These are phyloP conservation scores for Rhododendron molle DNA, from an alignment of 148 eudicot genomes.

Conservation along the genomic window DNA sequence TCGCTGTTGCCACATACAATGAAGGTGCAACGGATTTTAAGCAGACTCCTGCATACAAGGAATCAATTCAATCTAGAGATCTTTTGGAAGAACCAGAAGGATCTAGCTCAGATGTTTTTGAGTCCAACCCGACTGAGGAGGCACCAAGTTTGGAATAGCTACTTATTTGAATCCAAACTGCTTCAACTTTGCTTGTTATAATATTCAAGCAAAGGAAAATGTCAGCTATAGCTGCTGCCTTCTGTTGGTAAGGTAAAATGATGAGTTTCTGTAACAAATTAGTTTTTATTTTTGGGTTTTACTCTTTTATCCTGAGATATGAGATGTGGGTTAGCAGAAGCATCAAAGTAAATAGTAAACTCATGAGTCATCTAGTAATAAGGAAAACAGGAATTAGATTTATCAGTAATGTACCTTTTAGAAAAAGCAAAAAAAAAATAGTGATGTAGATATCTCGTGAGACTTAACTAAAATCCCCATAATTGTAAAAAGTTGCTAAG, in stretches of 20 bases:
- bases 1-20: conserved; percentile 90
- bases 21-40: conserved; percentile 98
- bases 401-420: background rate
- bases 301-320: background rate
- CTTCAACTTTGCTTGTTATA: background rate
- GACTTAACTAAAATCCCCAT: background rate
- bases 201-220: conserved; percentile 1
- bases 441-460: background rate
- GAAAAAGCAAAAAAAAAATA: background rate
- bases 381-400: background rate
- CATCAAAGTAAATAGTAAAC: background rate
- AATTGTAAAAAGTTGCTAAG: background rate
- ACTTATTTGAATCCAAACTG: background rate
- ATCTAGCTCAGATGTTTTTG: conserved; percentile 67
- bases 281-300: background rate
- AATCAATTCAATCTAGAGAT: conserved; percentile 69
- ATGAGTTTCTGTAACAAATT: background rate
- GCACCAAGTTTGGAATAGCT: conserved; percentile 77
- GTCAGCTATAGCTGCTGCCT: background rate
- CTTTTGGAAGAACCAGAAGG: conserved; percentile 70
- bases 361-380: background rate
- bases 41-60: conserved; percentile 79
- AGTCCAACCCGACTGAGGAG: conserved; percentile 86
- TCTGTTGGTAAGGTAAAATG: background rate
- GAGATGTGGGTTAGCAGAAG: background rate